Evolutionary conservation across 768 basidiomycete species (phyloP), one percentile per base, ranked within the genome.

Genomic region (Rubroboletus satanas): DNA sequence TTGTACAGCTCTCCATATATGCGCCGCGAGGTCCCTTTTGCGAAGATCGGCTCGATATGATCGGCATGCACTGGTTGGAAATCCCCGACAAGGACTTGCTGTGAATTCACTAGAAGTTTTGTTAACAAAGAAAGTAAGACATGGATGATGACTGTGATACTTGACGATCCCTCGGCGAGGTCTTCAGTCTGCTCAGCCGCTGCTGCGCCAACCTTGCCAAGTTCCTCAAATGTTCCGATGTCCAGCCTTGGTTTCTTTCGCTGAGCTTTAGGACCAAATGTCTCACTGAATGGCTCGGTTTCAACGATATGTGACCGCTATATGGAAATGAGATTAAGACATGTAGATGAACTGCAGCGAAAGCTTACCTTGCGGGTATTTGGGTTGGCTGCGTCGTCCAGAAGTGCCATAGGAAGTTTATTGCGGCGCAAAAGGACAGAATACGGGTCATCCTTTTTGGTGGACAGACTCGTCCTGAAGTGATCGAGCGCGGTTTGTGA

Each of bases 1-100:
- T 99, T 99, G 81, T 99, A 98, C 7, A 98, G 77, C 71, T 99
- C 96, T 55, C 94, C 95, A 73, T 97, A 98, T 57, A 99, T 99
- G 21, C 96, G 86, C 35, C 89, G 80, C 11, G 93, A 96, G 1
- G 95, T 98, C 36, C 96, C 96, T 72, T 98, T 98, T 48, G 88
- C 83, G 65, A 93, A 97, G 54, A 96, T 93, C 10, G 94, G 93
- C 62, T 96, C 94, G 62, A 87, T 85, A 63, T 82, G 80, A 64
- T 91, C 88, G 1, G 89, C 87, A 59, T 92, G 87, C 0, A 85
- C 87, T 50, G 68, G 65, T 37, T 78, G 77, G 51, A 77, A 75
- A 54, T 81, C 81, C 1, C 74, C 73, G 1, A 42, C 23, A 9
- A 59, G 26, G 29, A 23, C 3, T 45, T 64, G 29, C 4, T 62